A percentile compares a stretch with the other conserved stretches of the same genome.
These are phyloP conservation scores for Acephala macrosclerotiorum DNA, from an alignment of 2,329 filamentous ascomycete species.

Conservation along the genomic window DNA sequence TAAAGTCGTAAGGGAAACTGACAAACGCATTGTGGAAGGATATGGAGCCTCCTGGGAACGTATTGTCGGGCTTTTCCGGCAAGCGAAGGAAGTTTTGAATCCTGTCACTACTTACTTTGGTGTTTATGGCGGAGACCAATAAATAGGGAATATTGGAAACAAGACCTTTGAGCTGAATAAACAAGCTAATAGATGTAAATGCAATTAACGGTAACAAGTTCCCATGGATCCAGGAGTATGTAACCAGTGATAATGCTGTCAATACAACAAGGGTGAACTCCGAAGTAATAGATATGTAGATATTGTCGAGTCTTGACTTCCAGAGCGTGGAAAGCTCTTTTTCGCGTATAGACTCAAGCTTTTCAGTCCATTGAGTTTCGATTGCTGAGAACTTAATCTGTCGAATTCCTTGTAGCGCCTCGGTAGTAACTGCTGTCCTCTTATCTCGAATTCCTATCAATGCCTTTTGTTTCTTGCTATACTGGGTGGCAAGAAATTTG, in stretches of 20 bases:
- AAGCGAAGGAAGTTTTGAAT: slow-evolving; percentile 73
- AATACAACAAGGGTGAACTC: slow-evolving; percentile 75
- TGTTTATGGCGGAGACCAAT: slow-evolving; percentile 72
- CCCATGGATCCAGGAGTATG: slow-evolving; percentile 70
- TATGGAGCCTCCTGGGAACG: slow-evolving; percentile 64
- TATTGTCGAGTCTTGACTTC: slow-evolving; percentile 44
- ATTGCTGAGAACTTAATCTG: slow-evolving; percentile 84
- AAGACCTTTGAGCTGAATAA: slow-evolving; percentile 73
- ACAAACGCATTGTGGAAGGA: slow-evolving; percentile 71
- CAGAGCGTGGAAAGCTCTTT: slow-evolving; percentile 71
- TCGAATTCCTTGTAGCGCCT: slow-evolving; percentile 77
- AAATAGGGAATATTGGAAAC: slow-evolving; percentile 75
- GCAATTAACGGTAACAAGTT: slow-evolving; percentile 74
- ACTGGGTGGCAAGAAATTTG: slow-evolving; percentile 67
- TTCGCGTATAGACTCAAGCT: slow-evolving; percentile 69
- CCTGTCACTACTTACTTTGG: slow-evolving; percentile 73
- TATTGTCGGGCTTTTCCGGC: slow-evolving; percentile 64
- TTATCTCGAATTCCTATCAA: slow-evolving; percentile 78
- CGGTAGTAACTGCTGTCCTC: slow-evolving; percentile 76
- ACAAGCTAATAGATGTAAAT: slow-evolving; percentile 78
- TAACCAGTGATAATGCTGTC: slow-evolving; percentile 71
- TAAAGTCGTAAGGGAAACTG: slow-evolving; percentile 74
- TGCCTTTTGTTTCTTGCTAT: slow-evolving; percentile 67
- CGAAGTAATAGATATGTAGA: slow-evolving; percentile 55
- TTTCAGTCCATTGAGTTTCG: slow-evolving; percentile 75